Conservation (phyloP, 306 rosid genomes). For the Cicer pinnatifidum region DNA sequence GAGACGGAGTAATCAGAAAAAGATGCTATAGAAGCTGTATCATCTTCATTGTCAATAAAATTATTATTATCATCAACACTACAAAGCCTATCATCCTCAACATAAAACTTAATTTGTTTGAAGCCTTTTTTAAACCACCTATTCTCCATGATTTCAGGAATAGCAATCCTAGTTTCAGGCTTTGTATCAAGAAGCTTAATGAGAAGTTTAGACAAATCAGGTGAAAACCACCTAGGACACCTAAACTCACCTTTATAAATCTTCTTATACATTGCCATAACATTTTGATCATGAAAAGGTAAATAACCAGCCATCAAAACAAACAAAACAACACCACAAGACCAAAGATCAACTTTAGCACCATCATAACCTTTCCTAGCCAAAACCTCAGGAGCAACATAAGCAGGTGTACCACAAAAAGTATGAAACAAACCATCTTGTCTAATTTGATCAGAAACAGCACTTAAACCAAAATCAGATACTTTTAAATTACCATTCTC, state of each 20-base stretch:
- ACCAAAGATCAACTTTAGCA: constrained; percentile 88
- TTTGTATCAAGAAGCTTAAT: constrained; percentile 67
- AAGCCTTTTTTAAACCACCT: constrained; percentile 91
- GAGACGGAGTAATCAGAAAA: constrained; percentile 53
- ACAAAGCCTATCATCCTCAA: constrained; percentile 85
- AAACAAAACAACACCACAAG: constrained; percentile 85
- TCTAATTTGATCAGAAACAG: constrained; percentile 86
- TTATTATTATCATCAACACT: constrained; percentile 53
- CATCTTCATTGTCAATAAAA: constrained; percentile 39
- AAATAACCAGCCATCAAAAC: constrained; percentile 92
- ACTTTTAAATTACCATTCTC: constrained; percentile 82
- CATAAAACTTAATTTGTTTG: constrained; percentile 80
- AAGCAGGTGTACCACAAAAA: constrained; percentile 94
- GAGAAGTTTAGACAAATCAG: constrained; percentile 62
- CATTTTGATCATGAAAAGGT: constrained; percentile 88
- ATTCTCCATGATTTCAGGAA: constrained; percentile 86
- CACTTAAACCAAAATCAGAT: constrained; percentile 84
- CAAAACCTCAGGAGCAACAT: constrained; percentile 92
- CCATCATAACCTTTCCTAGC: constrained; percentile 86
- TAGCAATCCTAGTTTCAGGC: constrained; percentile 69
- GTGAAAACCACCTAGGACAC: constrained; percentile 88
- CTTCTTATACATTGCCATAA: constrained; percentile 91
- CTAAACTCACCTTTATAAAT: constrained; percentile 83
- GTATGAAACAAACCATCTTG: constrained; percentile 94
- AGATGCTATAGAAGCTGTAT: constrained; percentile 32